A percentile compares a stretch with the other conserved stretches of the same genome.
These are phyloP conservation scores for Neurospora sp. DNA, from an alignment of 495 filamentous ascomycete species.

Conservation along the genomic window DNA sequence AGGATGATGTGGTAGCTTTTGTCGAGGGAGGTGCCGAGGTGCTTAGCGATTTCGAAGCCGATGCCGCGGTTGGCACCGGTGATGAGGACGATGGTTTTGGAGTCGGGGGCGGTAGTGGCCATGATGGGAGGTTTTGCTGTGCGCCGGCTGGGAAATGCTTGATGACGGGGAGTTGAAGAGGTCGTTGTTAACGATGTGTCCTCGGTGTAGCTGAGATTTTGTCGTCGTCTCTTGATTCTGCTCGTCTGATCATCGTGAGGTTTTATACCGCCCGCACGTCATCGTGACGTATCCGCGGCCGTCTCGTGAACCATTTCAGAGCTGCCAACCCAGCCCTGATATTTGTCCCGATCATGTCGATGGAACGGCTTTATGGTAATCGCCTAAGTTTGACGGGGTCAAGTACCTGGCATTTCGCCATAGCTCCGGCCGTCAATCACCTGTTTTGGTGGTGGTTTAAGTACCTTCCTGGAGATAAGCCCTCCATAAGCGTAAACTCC, in stretches of 20 bases:
- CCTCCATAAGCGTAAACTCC: neutral
- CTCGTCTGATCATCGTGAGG: neutral
- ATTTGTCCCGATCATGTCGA: neutral
- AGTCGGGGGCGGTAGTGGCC: neutral
- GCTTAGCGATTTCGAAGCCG: conserved; percentile 32
- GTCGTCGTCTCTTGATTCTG: neutral
- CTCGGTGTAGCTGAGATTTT: neutral
- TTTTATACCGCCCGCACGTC: neutral
- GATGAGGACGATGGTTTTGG: conserved; percentile 29
- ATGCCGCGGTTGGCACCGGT: conserved; percentile 42
- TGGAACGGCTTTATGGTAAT: neutral
- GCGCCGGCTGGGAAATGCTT: neutral
- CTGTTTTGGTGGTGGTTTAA: neutral
- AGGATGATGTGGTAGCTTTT: conserved; percentile 31
- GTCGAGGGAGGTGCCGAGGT: conserved; percentile 22
- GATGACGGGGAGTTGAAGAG: neutral
- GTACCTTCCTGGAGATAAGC: neutral
- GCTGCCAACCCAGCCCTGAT: neutral
- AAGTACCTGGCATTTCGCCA: neutral
- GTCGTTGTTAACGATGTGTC: neutral
- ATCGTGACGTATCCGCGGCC: neutral
- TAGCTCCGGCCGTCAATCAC: neutral
- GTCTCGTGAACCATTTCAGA: neutral
- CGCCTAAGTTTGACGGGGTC: neutral
- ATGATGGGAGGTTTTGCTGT: conserved; percentile 1